Evolutionary conservation across 108 stramenopile species (phyloP), one percentile per base, ranked within the genome.

Genomic region (Ochromonas danica): DNA sequence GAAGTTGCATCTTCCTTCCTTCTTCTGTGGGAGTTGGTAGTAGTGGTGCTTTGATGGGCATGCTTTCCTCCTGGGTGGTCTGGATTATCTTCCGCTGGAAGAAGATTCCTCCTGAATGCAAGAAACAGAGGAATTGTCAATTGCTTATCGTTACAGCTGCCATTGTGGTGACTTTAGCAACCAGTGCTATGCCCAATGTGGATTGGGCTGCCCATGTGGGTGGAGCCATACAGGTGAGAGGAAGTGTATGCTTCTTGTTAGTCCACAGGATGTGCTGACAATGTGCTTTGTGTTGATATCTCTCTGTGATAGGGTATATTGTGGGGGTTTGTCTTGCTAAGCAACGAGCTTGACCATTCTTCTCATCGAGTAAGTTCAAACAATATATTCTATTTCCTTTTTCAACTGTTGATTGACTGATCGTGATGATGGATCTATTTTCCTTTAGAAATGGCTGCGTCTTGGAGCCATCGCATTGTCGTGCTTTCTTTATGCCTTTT

Each of bases 151-250:
- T 75, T 27, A 42, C 40, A 6, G 25, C 31, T 6, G 3, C 72
- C 10, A 75, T 75, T 33, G 72, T 60, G 14, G 30, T 75, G 36
- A 57, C 43, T 38, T 33, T 75, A 31, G 72, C 51, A 14, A 57
- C 51, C 72, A 35, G 14, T 10, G 6, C 38, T 41, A 75, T 27
- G 43, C 43, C 43, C 14, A 17, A 75, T 36, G 72, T 75, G 40
- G 72, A 75, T 36, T 75, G 72, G 72, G 72, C 72, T 27, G 72
- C 72, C 3, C 72, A 75, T 36, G 36, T 42, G 28, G 72, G 72
- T 25, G 72, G 72, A 27, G 72, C 72, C 28, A 10, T 75, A 22
- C 45, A 51, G 22, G 45, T 51, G 22, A 51, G 45, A 51, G 22
- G 6, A 51, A 51, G 6, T 51, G 22, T 51, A 51, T 51, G 45